A percentile compares a stretch with the other conserved stretches of the same genome.
Evolutionary conservation across 257 asterid genomes (phyloP).

Genomic region (Orobanche coerulescens): DNA sequence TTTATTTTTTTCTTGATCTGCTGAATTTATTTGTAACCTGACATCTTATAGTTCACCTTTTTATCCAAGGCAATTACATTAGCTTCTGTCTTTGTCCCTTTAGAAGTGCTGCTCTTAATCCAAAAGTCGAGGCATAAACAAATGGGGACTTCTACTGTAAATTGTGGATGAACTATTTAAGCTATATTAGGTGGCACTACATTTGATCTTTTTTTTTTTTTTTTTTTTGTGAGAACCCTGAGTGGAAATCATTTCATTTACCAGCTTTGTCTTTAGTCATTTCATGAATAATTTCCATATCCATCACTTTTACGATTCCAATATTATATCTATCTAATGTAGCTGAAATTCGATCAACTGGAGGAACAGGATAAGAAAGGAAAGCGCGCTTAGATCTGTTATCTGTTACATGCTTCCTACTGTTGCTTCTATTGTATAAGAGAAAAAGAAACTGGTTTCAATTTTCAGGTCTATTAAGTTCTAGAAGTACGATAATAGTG

Average conservation of each 20-base stretch:
- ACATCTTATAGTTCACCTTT: not conserved
- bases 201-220: not conserved
- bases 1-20: not conserved
- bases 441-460: not conserved
- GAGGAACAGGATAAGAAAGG: not conserved
- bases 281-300: not conserved
- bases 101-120: not conserved
- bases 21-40: not conserved
- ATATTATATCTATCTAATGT: constrained; percentile 1
- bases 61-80: not conserved
- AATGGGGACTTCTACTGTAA: not conserved
- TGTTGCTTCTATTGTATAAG: not conserved
- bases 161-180: constrained; percentile 8
- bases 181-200: not conserved
- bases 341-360: not conserved
- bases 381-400: not conserved
- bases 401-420: not conserved
- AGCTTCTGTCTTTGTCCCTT: not conserved
- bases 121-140: not conserved
- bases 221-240: not conserved
- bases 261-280: not conserved
- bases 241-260: too few species aligned
- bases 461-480: not conserved
- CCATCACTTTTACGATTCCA: not conserved
- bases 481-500: not conserved